These are phyloP conservation scores for Claviceps capensis DNA, from an alignment of 2,329 filamentous ascomycete genomes.

Conservation along the genomic window DNA sequence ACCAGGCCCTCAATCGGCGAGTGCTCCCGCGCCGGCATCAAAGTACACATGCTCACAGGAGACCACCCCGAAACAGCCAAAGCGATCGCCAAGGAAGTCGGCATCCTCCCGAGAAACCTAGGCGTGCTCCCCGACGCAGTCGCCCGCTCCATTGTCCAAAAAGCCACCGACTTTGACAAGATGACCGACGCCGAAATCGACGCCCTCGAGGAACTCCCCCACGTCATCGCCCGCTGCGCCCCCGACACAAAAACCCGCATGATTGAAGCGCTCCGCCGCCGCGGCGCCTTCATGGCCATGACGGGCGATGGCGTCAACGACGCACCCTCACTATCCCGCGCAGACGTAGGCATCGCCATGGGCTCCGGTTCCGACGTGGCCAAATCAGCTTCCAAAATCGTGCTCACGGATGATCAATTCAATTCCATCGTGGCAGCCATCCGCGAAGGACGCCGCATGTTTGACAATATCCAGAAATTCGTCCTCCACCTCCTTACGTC, in stretches of 20 bases:
- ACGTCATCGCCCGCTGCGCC: constrained; percentile 74
- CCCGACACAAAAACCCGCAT: constrained; percentile 81
- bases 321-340: constrained; percentile 63
- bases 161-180: constrained; percentile 66
- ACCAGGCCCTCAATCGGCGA: constrained; percentile 58
- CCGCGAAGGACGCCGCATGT: constrained; percentile 71
- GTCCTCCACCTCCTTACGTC: constrained; percentile 66
- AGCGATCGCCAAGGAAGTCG: constrained; percentile 66
- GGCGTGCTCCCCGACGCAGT: constrained; percentile 44
- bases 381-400: constrained; percentile 70
- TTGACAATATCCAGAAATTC: constrained; percentile 83
- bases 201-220: constrained; percentile 55
- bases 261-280: constrained; percentile 75
- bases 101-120: constrained; percentile 56
- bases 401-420: constrained; percentile 80
- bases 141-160: constrained; percentile 58
- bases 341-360: constrained; percentile 84
- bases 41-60: constrained; percentile 74
- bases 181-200: constrained; percentile 66
- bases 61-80: constrained; percentile 68
- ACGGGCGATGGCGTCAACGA: constrained; percentile 84
- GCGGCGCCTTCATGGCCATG: constrained; percentile 68
- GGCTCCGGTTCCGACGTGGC: constrained; percentile 78
- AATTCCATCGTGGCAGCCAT: constrained; percentile 74
- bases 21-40: constrained; percentile 61